Evolutionary conservation across 129 eudicot species (phyloP).

Genomic region (Escallonia rubra): DNA sequence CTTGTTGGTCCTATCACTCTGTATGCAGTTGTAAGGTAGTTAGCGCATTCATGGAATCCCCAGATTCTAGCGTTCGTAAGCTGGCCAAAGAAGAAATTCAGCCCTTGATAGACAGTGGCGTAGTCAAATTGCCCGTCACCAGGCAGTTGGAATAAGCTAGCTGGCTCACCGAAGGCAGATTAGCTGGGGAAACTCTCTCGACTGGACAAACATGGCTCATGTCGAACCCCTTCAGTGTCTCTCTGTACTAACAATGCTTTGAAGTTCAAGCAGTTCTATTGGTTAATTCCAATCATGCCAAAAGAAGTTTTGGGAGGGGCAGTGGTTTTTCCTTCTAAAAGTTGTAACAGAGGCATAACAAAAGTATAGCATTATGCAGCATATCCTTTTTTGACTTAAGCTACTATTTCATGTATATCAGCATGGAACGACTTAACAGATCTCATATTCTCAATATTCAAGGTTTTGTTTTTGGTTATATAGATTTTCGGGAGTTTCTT

Average conservation of each 20-base stretch:
- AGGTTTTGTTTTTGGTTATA: background rate
- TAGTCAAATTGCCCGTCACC: slow-evolving; percentile 44
- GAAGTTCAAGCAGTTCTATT: no score
- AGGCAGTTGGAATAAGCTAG: slow-evolving; percentile 21
- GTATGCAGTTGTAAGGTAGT: slow-evolving; percentile 64
- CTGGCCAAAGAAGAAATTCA: slow-evolving; percentile 68
- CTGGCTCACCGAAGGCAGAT: slow-evolving; percentile 3
- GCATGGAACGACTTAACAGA: background rate
- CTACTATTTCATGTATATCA: slow-evolving; percentile 5
- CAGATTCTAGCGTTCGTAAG: slow-evolving; percentile 40
- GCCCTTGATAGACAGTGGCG: slow-evolving; percentile 61
- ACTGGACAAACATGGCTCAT: background rate
- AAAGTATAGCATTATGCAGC: background rate
- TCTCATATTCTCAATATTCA: background rate
- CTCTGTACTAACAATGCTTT: no score
- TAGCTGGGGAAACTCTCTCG: background rate
- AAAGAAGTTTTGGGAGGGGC: no score
- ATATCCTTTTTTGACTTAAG: background rate
- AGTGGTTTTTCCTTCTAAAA: background rate
- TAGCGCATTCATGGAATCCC: slow-evolving; percentile 64
- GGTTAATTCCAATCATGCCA: no score
- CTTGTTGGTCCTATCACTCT: background rate
- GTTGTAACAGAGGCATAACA: background rate
- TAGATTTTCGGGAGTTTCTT: background rate
- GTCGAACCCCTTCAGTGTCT: background rate